phyloP scores from a whole-genome alignment of 1,284 basidiomycete genomes.

The Marasmius tenuissimus region DNA sequence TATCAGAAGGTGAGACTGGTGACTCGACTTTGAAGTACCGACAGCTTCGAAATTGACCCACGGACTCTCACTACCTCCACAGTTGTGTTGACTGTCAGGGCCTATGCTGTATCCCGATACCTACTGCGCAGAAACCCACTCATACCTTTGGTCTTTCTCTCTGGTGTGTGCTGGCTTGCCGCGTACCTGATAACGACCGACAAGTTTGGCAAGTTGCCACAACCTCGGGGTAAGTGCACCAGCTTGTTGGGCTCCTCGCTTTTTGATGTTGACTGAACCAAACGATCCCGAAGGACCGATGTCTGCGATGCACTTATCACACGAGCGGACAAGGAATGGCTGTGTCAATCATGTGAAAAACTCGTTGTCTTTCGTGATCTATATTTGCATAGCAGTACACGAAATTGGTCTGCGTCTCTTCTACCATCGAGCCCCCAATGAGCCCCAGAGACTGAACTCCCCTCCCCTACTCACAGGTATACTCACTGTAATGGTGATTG shows the following conservation, averaged over 20 bases:
- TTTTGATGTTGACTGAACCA: too few relatives aligned
- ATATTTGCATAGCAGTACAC: neutral
- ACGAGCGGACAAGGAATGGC: too few relatives aligned
- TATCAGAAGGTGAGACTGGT: neutral
- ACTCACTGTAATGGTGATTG: neutral
- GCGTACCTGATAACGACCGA: neutral
- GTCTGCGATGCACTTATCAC: too few relatives aligned
- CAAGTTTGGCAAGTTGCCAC: neutral
- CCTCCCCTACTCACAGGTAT: neutral
- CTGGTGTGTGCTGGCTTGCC: neutral
- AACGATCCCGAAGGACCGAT: too few relatives aligned
- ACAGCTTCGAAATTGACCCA: neutral
- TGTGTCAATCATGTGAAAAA: too few relatives aligned
- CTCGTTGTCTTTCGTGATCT: too few relatives aligned
- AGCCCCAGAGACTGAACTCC: neutral
- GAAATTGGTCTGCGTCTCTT: neutral
- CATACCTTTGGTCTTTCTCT: neutral
- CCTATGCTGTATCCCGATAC: neutral
- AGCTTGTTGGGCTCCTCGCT: too few relatives aligned
- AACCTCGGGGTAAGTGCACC: too few relatives aligned
- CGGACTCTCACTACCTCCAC: neutral
- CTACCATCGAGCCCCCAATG: neutral
- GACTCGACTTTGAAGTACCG: neutral
- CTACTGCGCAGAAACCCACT: neutral
- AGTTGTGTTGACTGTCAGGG: neutral